These are phyloP conservation scores for Colletotrichum australisinense DNA, from an alignment of 2,329 filamentous ascomycete species.

Conservation along the genomic window DNA sequence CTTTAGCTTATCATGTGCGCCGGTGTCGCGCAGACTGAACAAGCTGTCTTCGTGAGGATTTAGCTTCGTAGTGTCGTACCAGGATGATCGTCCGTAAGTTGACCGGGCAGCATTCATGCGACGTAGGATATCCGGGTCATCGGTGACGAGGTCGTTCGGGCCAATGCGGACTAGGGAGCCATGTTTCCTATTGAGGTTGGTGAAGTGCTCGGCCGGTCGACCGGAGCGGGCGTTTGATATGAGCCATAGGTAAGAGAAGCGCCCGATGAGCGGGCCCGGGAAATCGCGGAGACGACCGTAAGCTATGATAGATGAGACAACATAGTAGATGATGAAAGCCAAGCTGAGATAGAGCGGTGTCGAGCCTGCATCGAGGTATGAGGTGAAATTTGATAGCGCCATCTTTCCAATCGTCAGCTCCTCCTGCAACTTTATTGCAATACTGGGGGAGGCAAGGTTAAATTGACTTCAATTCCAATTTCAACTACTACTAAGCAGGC, in stretches of 20 bases:
- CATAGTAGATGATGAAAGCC: conserved; percentile 30
- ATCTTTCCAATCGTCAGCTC: neutral
- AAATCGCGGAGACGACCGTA: conserved; percentile 41
- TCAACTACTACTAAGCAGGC: neutral
- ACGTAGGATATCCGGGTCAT: conserved; percentile 34
- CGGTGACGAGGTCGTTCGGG: conserved; percentile 37
- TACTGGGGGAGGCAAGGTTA: neutral
- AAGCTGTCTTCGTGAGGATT: conserved; percentile 33
- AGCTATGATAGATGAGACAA: conserved; percentile 38
- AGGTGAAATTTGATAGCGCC: neutral
- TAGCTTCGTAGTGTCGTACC: conserved; percentile 35
- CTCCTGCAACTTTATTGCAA: neutral
- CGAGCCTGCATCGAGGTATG: neutral
- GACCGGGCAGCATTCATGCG: conserved; percentile 32
- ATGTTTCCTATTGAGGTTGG: conserved; percentile 18
- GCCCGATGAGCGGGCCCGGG: conserved; percentile 19
- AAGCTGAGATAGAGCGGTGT: conserved; percentile 3
- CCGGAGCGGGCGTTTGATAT: conserved; percentile 27
- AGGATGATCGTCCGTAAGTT: conserved; percentile 32
- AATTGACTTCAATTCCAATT: neutral
- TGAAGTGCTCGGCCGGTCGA: conserved; percentile 17
- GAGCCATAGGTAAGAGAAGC: conserved; percentile 35
- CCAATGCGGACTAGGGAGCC: conserved; percentile 38
- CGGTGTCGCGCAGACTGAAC: conserved; percentile 44
- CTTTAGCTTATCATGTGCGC: conserved; percentile 48